Evolutionary conservation across 2,329 filamentous ascomycete species (phyloP), one percentile per base, ranked within the genome.

Genomic region (Fusarium denticulatum): DNA sequence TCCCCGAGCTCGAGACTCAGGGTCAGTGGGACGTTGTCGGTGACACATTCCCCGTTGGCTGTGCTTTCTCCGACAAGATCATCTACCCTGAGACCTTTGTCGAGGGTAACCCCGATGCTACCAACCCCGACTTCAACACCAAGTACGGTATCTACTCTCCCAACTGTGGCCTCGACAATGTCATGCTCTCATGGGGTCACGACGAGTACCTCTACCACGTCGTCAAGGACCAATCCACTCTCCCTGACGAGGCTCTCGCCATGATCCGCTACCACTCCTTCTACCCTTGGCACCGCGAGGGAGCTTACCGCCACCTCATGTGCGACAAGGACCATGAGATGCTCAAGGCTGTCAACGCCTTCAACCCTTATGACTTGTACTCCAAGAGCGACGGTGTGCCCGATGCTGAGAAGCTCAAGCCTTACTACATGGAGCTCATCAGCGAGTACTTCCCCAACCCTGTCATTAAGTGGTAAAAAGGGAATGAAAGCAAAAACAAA

Each of bases 241-340:
- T 97, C 47, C 95, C 95, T 1, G 87, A 88, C 52, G 94, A 97
- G 87, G 93, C 92, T 1, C 88, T 97, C 16, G 95, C 94, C 69
- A 97, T 97, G 94, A 96, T 97, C 81, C 88, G 95, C 63, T 97
- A 97, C 84, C 95, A 97, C 84, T 94, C 91, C 11, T 97, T 97
- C 84, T 97, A 97, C 83, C 92, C 95, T 22, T 97, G 94, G 95
- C 95, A 97, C 84, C 90, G 88, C 69, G 91, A 92, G 81, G 92
- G 92, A 61, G 94, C 93, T 12, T 97, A 97, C 84, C 83, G 83
- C 69, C 90, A 94, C 83, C 88, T 97, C 82, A 97, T 97, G 94
- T 88, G 92, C 81, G 90, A 92, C 69, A 92, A 95, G 80, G 95
- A 97, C 77, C 84, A 92, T 81, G 87, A 88, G 77, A 95, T 97